These are phyloP conservation scores for Sicyos edulis DNA, from an alignment of 306 rosid species.

Conservation along the genomic window DNA sequence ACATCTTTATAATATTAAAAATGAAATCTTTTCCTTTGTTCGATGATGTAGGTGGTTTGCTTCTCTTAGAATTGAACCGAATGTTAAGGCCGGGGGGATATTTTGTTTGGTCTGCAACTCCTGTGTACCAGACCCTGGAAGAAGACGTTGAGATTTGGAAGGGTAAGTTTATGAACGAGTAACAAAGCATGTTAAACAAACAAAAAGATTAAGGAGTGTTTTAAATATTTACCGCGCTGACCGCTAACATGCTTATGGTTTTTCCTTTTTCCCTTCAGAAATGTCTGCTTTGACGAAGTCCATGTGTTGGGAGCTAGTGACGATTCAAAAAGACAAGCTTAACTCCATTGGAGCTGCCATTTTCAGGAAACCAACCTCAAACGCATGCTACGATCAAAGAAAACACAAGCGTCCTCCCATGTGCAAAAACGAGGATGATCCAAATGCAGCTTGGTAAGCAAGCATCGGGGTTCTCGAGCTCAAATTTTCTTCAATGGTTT, in stretches of 20 bases:
- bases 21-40: not conserved
- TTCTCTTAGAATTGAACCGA: conserved; percentile 81
- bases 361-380: conserved; percentile 67
- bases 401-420: conserved; percentile 58
- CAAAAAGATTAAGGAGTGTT: not conserved
- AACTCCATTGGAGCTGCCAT: conserved; percentile 64
- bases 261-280: conserved; percentile 28
- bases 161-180: conserved; percentile 25
- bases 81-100: conserved; percentile 74
- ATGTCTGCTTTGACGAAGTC: conserved; percentile 65
- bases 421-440: conserved; percentile 72
- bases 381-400: conserved; percentile 68
- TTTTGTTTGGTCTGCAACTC: conserved; percentile 90
- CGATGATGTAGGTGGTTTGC: conserved; percentile 46
- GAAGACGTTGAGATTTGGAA: conserved; percentile 87
- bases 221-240: not conserved
- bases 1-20: not conserved
- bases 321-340: conserved; percentile 57
- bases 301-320: conserved; percentile 92
- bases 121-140: conserved; percentile 71
- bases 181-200: not conserved
- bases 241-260: not conserved
- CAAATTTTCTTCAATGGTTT: not conserved
- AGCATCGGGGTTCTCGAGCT: not conserved
- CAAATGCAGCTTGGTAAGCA: conserved; percentile 85